These are phyloP conservation scores for Aspergillus sp. DNA, from an alignment of 2,329 filamentous ascomycete species.

Conservation along the genomic window DNA sequence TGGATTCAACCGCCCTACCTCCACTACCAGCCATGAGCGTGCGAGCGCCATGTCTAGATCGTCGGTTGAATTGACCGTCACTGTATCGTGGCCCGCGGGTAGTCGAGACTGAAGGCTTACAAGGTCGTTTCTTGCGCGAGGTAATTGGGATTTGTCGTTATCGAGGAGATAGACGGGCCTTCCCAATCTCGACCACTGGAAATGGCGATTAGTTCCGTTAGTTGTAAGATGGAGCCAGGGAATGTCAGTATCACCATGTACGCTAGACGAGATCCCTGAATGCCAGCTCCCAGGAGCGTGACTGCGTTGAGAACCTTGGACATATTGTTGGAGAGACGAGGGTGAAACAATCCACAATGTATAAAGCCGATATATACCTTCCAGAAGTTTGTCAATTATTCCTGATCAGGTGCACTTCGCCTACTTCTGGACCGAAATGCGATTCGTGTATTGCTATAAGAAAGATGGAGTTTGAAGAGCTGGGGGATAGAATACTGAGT, in stretches of 20 bases:
- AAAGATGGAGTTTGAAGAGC: too few relatives aligned
- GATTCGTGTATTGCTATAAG: too few relatives aligned
- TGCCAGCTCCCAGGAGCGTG: background rate
- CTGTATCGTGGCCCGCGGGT: background rate
- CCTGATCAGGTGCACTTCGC: too few relatives aligned
- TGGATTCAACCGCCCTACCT: background rate
- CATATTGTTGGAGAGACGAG: background rate
- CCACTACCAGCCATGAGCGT: background rate
- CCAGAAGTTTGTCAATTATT: too few relatives aligned
- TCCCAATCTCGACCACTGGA: background rate
- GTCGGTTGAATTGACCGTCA: background rate
- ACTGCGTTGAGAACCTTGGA: background rate
- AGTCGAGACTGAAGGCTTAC: background rate
- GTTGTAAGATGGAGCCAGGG: background rate
- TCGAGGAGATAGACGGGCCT: background rate
- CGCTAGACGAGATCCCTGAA: background rate
- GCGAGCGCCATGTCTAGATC: background rate
- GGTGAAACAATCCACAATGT: too few relatives aligned
- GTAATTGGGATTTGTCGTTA: background rate
- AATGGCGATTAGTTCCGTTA: background rate
- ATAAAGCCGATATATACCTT: too few relatives aligned
- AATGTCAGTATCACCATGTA: background rate
- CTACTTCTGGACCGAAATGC: too few relatives aligned
- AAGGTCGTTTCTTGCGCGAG: background rate
- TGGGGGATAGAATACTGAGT: too few relatives aligned